Base-by-base conservation (phyloP, 495 filamentous ascomycete genomes). In the Terfezia claveryi region DNA sequence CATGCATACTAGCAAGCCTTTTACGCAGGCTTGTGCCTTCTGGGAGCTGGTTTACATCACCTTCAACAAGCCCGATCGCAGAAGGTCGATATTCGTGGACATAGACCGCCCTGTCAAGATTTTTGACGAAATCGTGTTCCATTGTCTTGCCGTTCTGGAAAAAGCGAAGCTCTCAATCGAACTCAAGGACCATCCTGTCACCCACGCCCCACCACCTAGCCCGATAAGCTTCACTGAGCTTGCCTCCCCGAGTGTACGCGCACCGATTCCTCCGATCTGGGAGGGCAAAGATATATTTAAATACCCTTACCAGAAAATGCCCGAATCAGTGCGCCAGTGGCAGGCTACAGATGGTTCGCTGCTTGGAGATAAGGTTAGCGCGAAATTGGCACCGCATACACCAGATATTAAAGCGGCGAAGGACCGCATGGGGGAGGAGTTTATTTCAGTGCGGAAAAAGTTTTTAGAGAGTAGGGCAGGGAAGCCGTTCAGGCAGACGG, bases 21-120 rank as follows among this genome's bases (percentile, higher is more conserved):
- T 77, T n/a, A 72, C 75, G 38, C 75, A 69, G 69, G 80, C 75
- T 71, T 61, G 70, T 64, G 89, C 91, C 23, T 85, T 94, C 70
- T 92, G 87, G 83, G 91, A 98, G 65, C 72, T 96, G 17, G 74
- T 76, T 36, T 74, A 81, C 55, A 92, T 95, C 58, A 79, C 84
- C 51, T 73, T 81, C 53, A 76, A 78, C 37, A 85, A 78, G 56
- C 70, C 78, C 10, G 75, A 76, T 9, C 78, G 92, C 36, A 78
- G 91, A 23, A 84, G 82, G 63, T 74, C 76, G 17, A 86, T 98
- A 54, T 95, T 85, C 68, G 79, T 80, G 55, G 92, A 96, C 59
- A 81, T 95, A 53, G 85, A 94, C 56, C 85, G 91, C 57, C 80
- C 78, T 37, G 82, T 81, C 2, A 75, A 82, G 7, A 80, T 80